These are phyloP conservation scores for Boletus barrowsii DNA, from an alignment of 768 basidiomycete species.

Conservation along the genomic window DNA sequence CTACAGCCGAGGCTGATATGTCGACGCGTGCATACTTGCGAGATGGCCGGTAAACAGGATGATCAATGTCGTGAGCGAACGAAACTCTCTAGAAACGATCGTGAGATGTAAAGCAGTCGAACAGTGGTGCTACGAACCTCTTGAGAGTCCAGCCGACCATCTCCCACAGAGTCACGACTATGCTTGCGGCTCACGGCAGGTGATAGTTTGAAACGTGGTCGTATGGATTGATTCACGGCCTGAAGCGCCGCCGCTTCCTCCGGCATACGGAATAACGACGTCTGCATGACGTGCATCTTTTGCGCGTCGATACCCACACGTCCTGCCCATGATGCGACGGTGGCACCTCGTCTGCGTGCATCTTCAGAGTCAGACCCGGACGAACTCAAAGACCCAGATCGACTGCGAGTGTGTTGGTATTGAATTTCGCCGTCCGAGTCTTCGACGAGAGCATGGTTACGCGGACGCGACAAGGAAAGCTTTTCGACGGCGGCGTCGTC, in stretches of 20 bases:
- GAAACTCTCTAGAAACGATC: slow-evolving; percentile 58
- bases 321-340: slow-evolving; percentile 68
- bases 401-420: slow-evolving; percentile 40
- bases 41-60: slow-evolving; percentile 66
- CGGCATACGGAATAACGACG: slow-evolving; percentile 75
- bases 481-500: slow-evolving; percentile 40
- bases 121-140: slow-evolving; percentile 44
- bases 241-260: slow-evolving; percentile 68
- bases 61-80: slow-evolving; percentile 71
- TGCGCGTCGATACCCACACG: slow-evolving; percentile 78
- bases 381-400: slow-evolving; percentile 31
- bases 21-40: slow-evolving; percentile 79
- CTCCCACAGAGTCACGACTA: slow-evolving; percentile 75
- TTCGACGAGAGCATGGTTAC: slow-evolving; percentile 48
- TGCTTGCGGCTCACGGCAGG: slow-evolving; percentile 60
- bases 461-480: slow-evolving; percentile 29
- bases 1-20: slow-evolving; percentile 59
- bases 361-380: slow-evolving; percentile 21
- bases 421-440: slow-evolving; percentile 55
- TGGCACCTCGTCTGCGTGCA: slow-evolving; percentile 35
- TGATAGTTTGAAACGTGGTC: slow-evolving; percentile 34
- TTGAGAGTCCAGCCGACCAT: slow-evolving; percentile 58
- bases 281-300: slow-evolving; percentile 92
- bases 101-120: not conserved
- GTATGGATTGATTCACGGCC: slow-evolving; percentile 44